phyloP scores from a whole-genome alignment of 306 rosid species.

The Datisca glomerata region DNA sequence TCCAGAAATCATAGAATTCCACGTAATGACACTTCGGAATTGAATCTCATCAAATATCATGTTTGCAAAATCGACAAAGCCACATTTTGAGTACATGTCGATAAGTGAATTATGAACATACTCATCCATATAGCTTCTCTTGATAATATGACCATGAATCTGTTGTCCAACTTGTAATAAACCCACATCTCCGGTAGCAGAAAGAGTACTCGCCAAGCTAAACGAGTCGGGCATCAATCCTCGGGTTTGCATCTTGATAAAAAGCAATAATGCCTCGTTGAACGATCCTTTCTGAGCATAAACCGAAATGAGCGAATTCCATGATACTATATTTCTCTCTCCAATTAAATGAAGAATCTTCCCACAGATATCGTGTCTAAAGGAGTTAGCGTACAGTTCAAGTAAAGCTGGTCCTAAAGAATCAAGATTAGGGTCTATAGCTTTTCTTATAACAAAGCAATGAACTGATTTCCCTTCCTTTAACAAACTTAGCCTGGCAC shows the following conservation, averaged over 20 bases:
- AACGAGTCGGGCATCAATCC: constrained; percentile 70
- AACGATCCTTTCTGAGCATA: constrained; percentile 45
- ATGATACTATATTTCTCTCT: constrained; percentile 29
- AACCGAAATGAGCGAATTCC: constrained; percentile 63
- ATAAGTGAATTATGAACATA: constrained; percentile 71
- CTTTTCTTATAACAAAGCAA: constrained; percentile 50
- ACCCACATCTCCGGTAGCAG: constrained; percentile 60
- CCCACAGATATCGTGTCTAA: constrained; percentile 29
- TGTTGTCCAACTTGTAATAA: constrained; percentile 50
- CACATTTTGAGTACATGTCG: constrained; percentile 85
- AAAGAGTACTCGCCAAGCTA: constrained; percentile 70
- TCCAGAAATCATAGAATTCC: constrained; percentile 85
- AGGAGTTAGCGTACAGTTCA: constrained; percentile 56
- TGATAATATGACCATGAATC: constrained; percentile 56
- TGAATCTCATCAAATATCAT: constrained; percentile 33
- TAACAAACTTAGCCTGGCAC: constrained; percentile 50
- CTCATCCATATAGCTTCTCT: constrained; percentile 51
- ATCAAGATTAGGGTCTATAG: constrained; percentile 37
- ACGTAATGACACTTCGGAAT: constrained; percentile 44
- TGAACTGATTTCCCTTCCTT: constrained; percentile 72
- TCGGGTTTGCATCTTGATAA: constrained; percentile 32
- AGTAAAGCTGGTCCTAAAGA: constrained; percentile 45
- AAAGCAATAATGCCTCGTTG: constrained; percentile 39
- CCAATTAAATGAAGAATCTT: constrained; percentile 39
- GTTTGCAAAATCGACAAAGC: constrained; percentile 44